Conservation (phyloP, 2,329 filamentous ascomycete genomes). For the Ilyonectria destructans region DNA sequence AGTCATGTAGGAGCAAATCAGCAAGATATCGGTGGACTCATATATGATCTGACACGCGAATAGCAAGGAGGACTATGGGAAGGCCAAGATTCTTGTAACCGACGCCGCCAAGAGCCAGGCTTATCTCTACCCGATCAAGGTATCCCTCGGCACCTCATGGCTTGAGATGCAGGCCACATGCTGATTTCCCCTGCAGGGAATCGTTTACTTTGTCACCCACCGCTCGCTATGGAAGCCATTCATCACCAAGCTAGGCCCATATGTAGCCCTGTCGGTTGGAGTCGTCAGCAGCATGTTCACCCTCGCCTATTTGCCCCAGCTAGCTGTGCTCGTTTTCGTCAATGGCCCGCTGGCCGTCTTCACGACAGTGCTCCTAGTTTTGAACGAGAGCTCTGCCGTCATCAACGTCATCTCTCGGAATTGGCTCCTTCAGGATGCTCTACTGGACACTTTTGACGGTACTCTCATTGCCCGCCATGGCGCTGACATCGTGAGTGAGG, state of each 20-base stretch:
- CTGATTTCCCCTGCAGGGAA: slow-evolving; percentile 61
- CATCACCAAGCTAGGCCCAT: slow-evolving; percentile 70
- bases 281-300: slow-evolving; percentile 89
- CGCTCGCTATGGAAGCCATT: slow-evolving; percentile 73
- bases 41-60: slow-evolving; percentile 24
- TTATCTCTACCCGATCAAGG: slow-evolving; percentile 89
- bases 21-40: neutral
- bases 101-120: slow-evolving; percentile 83
- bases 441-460: slow-evolving; percentile 92
- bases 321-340: slow-evolving; percentile 86
- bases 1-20: slow-evolving; percentile 59
- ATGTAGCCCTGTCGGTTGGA: slow-evolving; percentile 78
- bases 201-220: slow-evolving; percentile 73
- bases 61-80: slow-evolving; percentile 80
- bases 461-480: slow-evolving; percentile 69
- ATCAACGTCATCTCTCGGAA: slow-evolving; percentile 74
- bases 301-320: slow-evolving; percentile 89
- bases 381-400: slow-evolving; percentile 74
- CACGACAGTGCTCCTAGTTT: slow-evolving; percentile 78
- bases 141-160: slow-evolving; percentile 44
- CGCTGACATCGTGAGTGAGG: slow-evolving; percentile 78
- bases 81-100: slow-evolving; percentile 74
- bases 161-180: slow-evolving; percentile 16
- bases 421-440: slow-evolving; percentile 85
- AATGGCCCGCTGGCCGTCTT: slow-evolving; percentile 87